Evolutionary conservation across 257 asterid species (phyloP).

Genomic region (Marsdenia floribunda): DNA sequence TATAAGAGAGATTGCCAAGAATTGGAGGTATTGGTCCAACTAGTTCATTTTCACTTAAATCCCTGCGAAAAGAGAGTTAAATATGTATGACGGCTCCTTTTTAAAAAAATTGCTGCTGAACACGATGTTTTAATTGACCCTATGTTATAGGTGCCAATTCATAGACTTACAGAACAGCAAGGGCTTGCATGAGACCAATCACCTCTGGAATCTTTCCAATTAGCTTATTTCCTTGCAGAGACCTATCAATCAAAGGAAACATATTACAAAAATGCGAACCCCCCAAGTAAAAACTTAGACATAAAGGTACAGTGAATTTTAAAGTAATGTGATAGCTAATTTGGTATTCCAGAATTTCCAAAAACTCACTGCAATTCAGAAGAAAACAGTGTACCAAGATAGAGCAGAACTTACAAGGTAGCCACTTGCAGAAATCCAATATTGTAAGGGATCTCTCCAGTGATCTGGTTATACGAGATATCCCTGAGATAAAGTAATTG

Average conservation of each 20-base stretch:
- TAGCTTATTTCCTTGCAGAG: constrained; percentile 88
- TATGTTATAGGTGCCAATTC: neutral
- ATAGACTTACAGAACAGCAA: constrained; percentile 84
- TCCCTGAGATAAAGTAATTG: constrained; percentile 45
- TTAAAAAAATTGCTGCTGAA: constrained; percentile 2
- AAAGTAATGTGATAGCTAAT: neutral
- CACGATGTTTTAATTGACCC: neutral
- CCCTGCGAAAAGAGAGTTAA: constrained; percentile 40
- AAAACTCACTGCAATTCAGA: neutral
- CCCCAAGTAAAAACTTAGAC: neutral
- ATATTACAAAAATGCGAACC: neutral
- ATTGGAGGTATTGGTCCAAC: constrained; percentile 84
- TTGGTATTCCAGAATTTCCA: neutral
- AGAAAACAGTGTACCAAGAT: neutral
- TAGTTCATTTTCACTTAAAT: constrained; percentile 84
- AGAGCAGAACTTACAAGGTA: constrained; percentile 58
- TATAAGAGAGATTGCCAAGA: constrained; percentile 88
- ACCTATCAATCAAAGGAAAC: constrained; percentile 34
- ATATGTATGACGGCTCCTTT: neutral
- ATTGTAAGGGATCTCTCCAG: constrained; percentile 94
- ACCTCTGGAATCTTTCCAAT: constrained; percentile 94
- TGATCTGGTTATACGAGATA: constrained; percentile 82
- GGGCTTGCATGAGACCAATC: constrained; percentile 97
- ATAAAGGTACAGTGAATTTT: neutral
- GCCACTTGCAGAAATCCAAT: constrained; percentile 98